Base-by-base conservation (phyloP, 371 early-diverging fungal genomes). In the Mucor sp. region DNA sequence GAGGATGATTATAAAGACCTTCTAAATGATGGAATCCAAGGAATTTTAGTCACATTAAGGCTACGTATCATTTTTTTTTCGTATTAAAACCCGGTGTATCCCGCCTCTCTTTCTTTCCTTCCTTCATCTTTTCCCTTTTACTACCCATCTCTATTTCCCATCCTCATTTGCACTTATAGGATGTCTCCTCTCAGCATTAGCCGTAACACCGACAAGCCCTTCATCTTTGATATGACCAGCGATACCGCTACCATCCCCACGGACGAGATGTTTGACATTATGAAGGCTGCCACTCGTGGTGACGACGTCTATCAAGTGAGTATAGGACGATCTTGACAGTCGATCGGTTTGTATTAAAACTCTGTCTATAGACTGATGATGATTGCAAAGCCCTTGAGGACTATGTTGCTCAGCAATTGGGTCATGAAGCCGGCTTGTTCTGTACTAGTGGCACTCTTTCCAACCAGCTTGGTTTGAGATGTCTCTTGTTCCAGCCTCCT, bases 211-310 rank as follows among this genome's bases (percentile, higher is more conserved):
- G 69, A 68, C 6, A 67, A 66, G 61, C 65, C 73, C 28, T 61
- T 62, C 25, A 55, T 75, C 11, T 80, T 72, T 58, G 88, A 90
- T 66, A 75, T 90, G 43, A 75, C 83, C 21, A 90, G 90, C 58
- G 90, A 90, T 57, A 90, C 90, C 6, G 92, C 94, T 4, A 97
- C 97, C 8, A 80, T 76, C 27, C 97, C 97, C 15, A 94, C 94
- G 0, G 78, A 81, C 25, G 91, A 82, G 15, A 96, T 97, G 96
- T 88, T 90, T 66, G 81, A 87, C 7, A 85, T 88, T 19, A 95
- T 96, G 95, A 78, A 86, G 57, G 41, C 69, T 8, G 90, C 94
- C 3, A 81, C 85, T 0, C 87, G 91, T 17, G 95, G 95, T 15
- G 97, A 96, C 74, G 96, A 96, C 79, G 96, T 96, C 5, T 94